A percentile compares a stretch with the other conserved stretches of the same genome.
Evolutionary conservation across 306 rosid genomes (phyloP).

Genomic region (Trifolium fragiferum): DNA sequence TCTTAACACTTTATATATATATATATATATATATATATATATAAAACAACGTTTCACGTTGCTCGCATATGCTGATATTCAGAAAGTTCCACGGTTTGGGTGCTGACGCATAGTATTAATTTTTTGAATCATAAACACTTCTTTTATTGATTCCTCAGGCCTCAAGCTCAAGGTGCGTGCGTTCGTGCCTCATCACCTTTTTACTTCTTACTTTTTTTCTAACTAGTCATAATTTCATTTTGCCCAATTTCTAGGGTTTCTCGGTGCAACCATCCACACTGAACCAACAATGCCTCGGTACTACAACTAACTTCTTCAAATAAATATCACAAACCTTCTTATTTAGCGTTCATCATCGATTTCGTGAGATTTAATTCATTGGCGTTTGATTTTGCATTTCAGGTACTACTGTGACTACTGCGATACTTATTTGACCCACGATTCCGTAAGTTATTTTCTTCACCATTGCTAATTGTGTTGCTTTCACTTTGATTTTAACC

Average conservation of each 20-base stretch:
- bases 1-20: too few relatives aligned
- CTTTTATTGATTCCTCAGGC: background rate
- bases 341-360: background rate
- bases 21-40: too few relatives aligned
- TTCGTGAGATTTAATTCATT: background rate
- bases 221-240: background rate
- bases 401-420: constrained; percentile 89
- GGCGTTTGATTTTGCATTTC: constrained; percentile 29
- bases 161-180: background rate
- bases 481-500: background rate
- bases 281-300: constrained; percentile 49
- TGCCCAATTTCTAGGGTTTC: constrained; percentile 37
- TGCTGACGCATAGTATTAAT: too few relatives aligned
- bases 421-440: constrained; percentile 86
- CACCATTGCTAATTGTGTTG: background rate
- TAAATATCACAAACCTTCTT: background rate
- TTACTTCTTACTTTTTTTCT: background rate
- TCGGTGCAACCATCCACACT: background rate
- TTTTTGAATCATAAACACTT: too few relatives aligned
- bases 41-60: too few relatives aligned
- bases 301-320: background rate
- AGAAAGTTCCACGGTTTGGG: too few relatives aligned
- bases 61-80: too few relatives aligned
- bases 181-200: background rate
- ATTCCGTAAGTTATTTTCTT: constrained; percentile 60